Percentiles rank a stretch among this genome's conserved stretches.
phyloP scores from a whole-genome alignment of 257 asterid species.

The Mitragyna speciosa region DNA sequence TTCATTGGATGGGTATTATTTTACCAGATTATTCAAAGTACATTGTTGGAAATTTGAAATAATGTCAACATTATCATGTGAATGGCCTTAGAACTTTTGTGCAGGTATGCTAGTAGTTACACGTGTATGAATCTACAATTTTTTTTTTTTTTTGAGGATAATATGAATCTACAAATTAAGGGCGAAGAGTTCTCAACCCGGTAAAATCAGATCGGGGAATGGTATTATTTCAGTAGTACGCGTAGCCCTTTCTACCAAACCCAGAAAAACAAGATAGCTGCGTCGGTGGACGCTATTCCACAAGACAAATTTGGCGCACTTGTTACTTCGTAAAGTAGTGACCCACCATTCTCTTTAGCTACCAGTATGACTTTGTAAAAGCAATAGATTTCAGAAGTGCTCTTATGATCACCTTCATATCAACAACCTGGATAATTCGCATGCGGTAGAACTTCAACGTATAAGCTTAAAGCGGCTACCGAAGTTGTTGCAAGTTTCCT shows the following conservation, averaged over 20 bases:
- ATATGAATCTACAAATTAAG: background rate
- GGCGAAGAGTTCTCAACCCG: background rate
- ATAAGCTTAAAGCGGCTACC: constrained; percentile 42
- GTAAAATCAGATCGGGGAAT: background rate
- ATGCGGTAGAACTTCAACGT: constrained; percentile 14
- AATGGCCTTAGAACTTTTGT: no score
- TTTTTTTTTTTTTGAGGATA: no score
- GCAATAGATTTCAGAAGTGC: background rate
- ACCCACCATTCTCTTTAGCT: background rate
- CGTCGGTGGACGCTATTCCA: background rate
- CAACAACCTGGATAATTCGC: background rate
- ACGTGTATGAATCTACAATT: background rate
- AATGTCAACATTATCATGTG: no score
- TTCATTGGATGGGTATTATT: background rate
- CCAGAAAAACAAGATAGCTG: background rate
- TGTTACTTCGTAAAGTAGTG: background rate
- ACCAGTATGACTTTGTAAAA: background rate
- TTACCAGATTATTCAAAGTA: background rate
- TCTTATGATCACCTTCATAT: background rate
- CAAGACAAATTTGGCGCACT: background rate
- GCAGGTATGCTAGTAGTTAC: background rate
- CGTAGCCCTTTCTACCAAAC: background rate
- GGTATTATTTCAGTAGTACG: background rate
- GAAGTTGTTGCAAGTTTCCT: constrained; percentile 16
- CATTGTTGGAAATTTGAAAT: background rate